Percentiles rank a stretch among this genome's conserved stretches.
Evolutionary conservation across 768 basidiomycete species (phyloP).

Genomic region (Lentinula detonsa): DNA sequence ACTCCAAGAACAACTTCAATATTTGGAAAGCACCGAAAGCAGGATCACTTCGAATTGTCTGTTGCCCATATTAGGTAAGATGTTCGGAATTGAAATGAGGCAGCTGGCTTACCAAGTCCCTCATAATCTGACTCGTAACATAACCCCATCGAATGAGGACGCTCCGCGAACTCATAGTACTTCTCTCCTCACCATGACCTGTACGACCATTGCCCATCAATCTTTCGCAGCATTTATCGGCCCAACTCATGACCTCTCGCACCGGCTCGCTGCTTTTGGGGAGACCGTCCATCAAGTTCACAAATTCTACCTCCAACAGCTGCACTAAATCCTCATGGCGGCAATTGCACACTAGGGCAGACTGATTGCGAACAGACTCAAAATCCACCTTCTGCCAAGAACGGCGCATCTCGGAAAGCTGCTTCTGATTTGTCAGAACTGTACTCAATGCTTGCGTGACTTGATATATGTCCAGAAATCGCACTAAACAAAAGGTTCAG

Average conservation of each 20-base stretch:
- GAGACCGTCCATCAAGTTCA: slow-evolving; percentile 65
- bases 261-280: slow-evolving; percentile 74
- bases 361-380: slow-evolving; percentile 87
- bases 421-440: slow-evolving; percentile 84
- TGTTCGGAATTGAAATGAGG: neutral
- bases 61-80: slow-evolving; percentile 4
- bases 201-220: slow-evolving; percentile 67
- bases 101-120: slow-evolving; percentile 66
- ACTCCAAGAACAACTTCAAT: slow-evolving; percentile 87
- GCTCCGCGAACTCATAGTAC: slow-evolving; percentile 81
- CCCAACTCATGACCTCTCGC: slow-evolving; percentile 85
- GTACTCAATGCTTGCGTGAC: slow-evolving; percentile 85
- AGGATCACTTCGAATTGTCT: slow-evolving; percentile 91
- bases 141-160: slow-evolving; percentile 89
- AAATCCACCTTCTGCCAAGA: slow-evolving; percentile 89
- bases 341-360: slow-evolving; percentile 90
- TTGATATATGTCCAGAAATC: slow-evolving; percentile 89
- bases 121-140: slow-evolving; percentile 90
- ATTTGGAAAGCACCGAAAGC: slow-evolving; percentile 93
- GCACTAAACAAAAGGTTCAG: slow-evolving; percentile 42
- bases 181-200: slow-evolving; percentile 57
- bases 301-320: slow-evolving; percentile 80
- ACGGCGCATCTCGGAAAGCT: slow-evolving; percentile 77
- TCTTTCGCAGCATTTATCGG: slow-evolving; percentile 83
- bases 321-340: slow-evolving; percentile 86